A percentile compares a stretch with the other conserved stretches of the same genome.
Conservation (phyloP, 108 stramenopile genomes). For the Cyclotella choctawhatcheeana region DNA sequence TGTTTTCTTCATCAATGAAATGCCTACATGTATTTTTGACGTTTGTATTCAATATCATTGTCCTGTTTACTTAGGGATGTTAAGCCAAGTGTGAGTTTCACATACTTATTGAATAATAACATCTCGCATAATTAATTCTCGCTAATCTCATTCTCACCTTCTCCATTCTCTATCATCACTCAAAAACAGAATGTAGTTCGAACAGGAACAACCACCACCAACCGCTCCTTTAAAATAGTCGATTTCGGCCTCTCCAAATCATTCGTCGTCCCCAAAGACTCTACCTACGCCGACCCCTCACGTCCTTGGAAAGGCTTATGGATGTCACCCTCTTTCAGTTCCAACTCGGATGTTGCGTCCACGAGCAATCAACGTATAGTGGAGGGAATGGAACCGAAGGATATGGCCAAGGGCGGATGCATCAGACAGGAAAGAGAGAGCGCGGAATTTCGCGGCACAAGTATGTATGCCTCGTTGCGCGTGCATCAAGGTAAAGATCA, state of each 20-base stretch:
- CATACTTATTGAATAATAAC: too few relatives aligned
- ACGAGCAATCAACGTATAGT: too few relatives aligned
- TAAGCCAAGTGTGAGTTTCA: background rate
- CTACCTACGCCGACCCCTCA: constrained; percentile 57
- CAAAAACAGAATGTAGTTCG: constrained; percentile 66
- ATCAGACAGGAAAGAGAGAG: constrained; percentile 68
- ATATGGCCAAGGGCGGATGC: constrained; percentile 32
- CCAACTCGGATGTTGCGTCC: too few relatives aligned
- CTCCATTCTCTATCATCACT: too few relatives aligned
- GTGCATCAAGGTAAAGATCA: constrained; percentile 87
- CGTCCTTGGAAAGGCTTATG: constrained; percentile 69
- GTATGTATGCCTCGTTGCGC: constrained; percentile 83
- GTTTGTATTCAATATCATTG: too few relatives aligned
- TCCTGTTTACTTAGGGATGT: too few relatives aligned
- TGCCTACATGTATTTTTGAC: too few relatives aligned
- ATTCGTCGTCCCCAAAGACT: constrained; percentile 77
- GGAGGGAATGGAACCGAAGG: too few relatives aligned
- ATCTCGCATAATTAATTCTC: background rate
- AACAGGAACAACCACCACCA: constrained; percentile 41
- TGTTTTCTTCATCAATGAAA: background rate
- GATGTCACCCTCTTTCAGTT: constrained; percentile 45
- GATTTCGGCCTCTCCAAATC: constrained; percentile 89
- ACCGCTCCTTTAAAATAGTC: constrained; percentile 62
- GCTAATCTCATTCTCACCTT: too few relatives aligned
- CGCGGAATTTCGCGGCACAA: constrained; percentile 87